Evolutionary conservation across 768 basidiomycete genomes (phyloP), one percentile per base, ranked within the genome.

Genomic region (Podaxis carcinomalis): DNA sequence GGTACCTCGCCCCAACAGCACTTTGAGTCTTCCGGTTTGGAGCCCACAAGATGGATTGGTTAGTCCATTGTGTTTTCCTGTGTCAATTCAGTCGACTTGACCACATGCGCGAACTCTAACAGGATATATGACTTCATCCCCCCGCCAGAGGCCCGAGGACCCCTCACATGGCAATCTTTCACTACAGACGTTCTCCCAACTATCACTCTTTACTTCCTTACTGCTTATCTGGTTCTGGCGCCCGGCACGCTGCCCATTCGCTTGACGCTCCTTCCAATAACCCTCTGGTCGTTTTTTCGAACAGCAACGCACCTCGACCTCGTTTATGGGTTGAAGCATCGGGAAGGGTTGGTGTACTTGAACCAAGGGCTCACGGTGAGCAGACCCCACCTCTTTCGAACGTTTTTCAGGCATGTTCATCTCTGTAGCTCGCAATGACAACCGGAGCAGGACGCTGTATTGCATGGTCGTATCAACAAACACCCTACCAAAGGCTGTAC

Each of bases 211-310:
- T 84, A 81, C 69, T 84, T 82, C 73, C 70, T 66, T 10, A 80
- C 81, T 57, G 85, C 85, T 11, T 68, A 83, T 36, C 75, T 88
- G 52, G 81, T 85, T 5, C 73, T 83, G 40, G 67, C 79, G 13
- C 80, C 80, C 0, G 70, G 69, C 35, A 83, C 84, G 1, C 69
- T 72, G 49, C 51, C 71, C 2, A 68, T 80, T 59, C 80, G 83
- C 50, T 61, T 77, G 35, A 78, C 80, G 11, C 63, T 86, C 37
- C 74, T 86, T 27, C 83, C 84, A 2, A 61, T 82, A 11, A 77
- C 82, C 3, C 67, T 82, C 32, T 81, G 77, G 73, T 59, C 70
- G 5, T 68, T 78, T 16, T 80, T 78, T 57, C 74, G 78, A 13
- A 77, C 78, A 3, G 69, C 72, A 13, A 81, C 79, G 23, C 70